Evolutionary conservation across 805 yeast species (phyloP), one percentile per base, ranked within the genome.

Genomic region (Candida pseudoglaebosa): DNA sequence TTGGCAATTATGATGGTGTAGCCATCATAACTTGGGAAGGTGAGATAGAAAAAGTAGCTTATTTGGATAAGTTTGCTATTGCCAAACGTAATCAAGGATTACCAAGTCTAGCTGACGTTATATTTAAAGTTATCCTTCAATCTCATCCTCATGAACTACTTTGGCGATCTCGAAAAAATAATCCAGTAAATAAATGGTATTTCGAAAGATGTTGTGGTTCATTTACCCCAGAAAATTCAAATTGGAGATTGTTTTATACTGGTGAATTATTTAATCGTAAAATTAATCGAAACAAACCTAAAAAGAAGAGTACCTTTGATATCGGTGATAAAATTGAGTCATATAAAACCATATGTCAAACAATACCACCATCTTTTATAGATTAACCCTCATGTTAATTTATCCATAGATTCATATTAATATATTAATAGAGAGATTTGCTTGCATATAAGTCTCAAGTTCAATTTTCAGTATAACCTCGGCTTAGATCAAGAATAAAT

Each of bases 101-200:
- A 0, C 81, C 95, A 3, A 95, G 97, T 4, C 80, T 91, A 10
- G 97, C 99, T 0, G 99, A 93, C 56, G 78, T 93, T 16, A 81
- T 91, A 17, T 89, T 93, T 68, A 93, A 91, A 55, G 71, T 84
- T 5, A 78, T 93, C 70, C 64, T 78, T 7, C 77, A 76, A 36
- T 59, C 78, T 26, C 90, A 81, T 54, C 84, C 87, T 0, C 62
- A 72, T 12, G 93, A 88, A 54, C 58, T 89, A 9, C 64, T 93
- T 2, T 93, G 99, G 99, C 75, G 99, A 52, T 91, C 98, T 1
- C 68, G 95, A 33, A 75, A 74, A 41, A 75, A 65, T 39, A 93
- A 93, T 58, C 96, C 96, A 0, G 96, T 93, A 5, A 93, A 93
- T 65, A 89, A 89, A 54, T 93, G 99, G 99, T 91, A 91, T 56